Evolutionary conservation across 2,329 filamentous ascomycete genomes (phyloP).

Genomic region (Setomelanomma holmii): DNA sequence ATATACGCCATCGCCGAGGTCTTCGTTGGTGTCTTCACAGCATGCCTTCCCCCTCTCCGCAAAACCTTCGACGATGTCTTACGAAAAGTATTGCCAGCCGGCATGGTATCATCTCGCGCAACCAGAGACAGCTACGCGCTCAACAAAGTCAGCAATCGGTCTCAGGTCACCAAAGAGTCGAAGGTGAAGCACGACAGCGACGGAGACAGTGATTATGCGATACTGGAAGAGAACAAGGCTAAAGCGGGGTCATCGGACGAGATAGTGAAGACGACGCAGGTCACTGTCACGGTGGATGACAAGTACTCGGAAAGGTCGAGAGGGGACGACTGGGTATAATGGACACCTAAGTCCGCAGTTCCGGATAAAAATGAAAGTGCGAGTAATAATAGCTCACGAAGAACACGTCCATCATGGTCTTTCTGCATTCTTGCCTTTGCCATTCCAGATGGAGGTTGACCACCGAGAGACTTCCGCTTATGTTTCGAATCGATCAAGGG

Average conservation of each 20-base stretch:
- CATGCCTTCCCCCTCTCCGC: conserved; percentile 33
- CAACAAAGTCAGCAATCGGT: conserved; percentile 13
- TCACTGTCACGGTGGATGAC: conserved; percentile 15
- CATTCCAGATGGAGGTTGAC: too few relatives aligned
- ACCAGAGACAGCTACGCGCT: conserved; percentile 25
- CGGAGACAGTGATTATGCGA: conserved; percentile 25
- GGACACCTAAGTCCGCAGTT: background rate
- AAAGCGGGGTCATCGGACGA: conserved; percentile 6
- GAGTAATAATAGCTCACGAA: too few relatives aligned
- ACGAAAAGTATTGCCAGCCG: conserved; percentile 24
- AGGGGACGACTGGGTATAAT: conserved; percentile 21
- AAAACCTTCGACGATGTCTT: conserved; percentile 33
- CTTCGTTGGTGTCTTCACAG: conserved; percentile 35
- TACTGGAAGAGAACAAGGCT: conserved; percentile 13
- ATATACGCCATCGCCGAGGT: conserved; percentile 34
- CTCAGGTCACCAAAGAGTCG: conserved; percentile 5
- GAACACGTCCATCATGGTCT: too few relatives aligned
- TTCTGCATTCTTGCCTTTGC: too few relatives aligned
- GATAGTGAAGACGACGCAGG: conserved; percentile 24
- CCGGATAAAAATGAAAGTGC: too few relatives aligned
- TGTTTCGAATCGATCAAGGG: background rate
- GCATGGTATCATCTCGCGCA: conserved; percentile 15
- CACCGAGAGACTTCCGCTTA: background rate
- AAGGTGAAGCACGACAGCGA: conserved; percentile 16
- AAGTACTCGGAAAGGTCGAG: conserved; percentile 5